phyloP scores from a whole-genome alignment of 176 grass and related monocot species.

The Triticum aestivum region DNA sequence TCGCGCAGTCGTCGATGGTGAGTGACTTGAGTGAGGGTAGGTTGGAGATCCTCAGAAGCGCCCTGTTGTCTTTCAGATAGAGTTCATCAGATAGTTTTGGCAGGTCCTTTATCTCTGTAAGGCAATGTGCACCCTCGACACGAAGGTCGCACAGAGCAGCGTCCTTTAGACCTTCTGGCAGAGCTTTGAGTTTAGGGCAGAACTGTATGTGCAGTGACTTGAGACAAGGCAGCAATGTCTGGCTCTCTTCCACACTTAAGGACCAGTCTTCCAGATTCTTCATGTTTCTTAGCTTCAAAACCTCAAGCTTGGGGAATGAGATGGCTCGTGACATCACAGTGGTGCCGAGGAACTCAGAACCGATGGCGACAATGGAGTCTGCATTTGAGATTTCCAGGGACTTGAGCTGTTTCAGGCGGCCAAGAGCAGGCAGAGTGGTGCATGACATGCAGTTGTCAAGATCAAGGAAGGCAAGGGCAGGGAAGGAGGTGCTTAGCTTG shows the following conservation, averaged over 20 bases:
- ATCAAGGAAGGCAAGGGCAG: constrained; percentile 48
- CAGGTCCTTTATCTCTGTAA: constrained; percentile 66
- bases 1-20: constrained; percentile 55
- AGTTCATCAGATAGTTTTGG: constrained; percentile 52
- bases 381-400: constrained; percentile 60
- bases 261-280: constrained; percentile 72
- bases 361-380: constrained; percentile 54
- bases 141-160: constrained; percentile 39
- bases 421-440: constrained; percentile 57
- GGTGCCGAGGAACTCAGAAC: constrained; percentile 61
- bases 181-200: constrained; percentile 77
- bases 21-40: constrained; percentile 44
- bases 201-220: constrained; percentile 57
- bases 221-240: constrained; percentile 56
- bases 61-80: constrained; percentile 62
- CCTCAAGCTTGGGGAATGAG: constrained; percentile 67
- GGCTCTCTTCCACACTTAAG: constrained; percentile 41
- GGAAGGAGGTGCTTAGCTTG: constrained; percentile 58
- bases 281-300: constrained; percentile 65
- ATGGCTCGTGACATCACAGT: constrained; percentile 34
- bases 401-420: constrained; percentile 65
- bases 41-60: constrained; percentile 52
- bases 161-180: constrained; percentile 61
- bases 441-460: constrained; percentile 58
- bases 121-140: constrained; percentile 47